Evolutionary conservation across 164 flowering plant species (phyloP).

Genomic region (Buxus sempervirens): DNA sequence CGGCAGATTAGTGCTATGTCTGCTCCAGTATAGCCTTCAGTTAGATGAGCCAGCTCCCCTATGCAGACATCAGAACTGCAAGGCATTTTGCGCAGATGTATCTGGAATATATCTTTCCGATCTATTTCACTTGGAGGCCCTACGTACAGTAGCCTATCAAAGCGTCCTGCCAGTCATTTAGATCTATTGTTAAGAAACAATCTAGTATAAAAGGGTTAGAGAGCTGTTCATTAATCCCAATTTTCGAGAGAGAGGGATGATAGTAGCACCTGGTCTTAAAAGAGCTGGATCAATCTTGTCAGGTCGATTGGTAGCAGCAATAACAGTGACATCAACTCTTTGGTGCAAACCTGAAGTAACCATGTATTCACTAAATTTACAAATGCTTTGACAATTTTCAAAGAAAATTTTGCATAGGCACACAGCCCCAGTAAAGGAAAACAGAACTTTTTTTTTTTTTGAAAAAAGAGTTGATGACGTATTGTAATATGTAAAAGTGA

Average conservation of each 20-base stretch:
- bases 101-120: constrained; percentile 69
- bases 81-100: constrained; percentile 68
- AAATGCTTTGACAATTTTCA: background rate
- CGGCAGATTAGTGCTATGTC: constrained; percentile 78
- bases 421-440: background rate
- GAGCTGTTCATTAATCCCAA: background rate
- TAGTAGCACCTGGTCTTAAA: constrained; percentile 74
- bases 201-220: background rate
- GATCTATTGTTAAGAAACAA: constrained; percentile 2
- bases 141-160: constrained; percentile 87
- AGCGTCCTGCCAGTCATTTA: constrained; percentile 61
- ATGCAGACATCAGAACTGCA: constrained; percentile 60
- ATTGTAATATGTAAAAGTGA: too few relatives aligned
- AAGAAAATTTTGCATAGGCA: background rate
- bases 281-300: constrained; percentile 97
- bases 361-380: background rate
- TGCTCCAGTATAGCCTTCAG: constrained; percentile 88
- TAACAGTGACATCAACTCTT: constrained; percentile 84
- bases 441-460: too few relatives aligned
- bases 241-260: constrained; percentile 1
- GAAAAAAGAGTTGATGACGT: too few relatives aligned
- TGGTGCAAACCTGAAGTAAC: constrained; percentile 65
- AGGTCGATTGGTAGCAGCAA: constrained; percentile 98
- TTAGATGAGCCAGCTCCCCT: constrained; percentile 58
- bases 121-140: constrained; percentile 80